Percentiles rank a stretch among this genome's conserved stretches.
Conservation (phyloP, 2,329 filamentous ascomycete genomes). For the Cyphellophora attinorum region DNA sequence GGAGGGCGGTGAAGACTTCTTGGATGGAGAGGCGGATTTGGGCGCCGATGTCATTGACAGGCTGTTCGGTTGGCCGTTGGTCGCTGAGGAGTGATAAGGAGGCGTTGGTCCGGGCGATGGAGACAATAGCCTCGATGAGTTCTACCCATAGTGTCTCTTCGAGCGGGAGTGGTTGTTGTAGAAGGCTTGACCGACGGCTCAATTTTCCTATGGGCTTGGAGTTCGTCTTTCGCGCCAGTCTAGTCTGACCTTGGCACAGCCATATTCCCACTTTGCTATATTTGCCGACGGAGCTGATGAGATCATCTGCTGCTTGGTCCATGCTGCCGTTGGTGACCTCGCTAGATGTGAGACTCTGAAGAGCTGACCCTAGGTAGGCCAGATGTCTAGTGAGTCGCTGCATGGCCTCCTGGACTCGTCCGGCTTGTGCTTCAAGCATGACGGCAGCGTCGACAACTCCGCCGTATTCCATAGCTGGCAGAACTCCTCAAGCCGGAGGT, state of each 20-base stretch:
- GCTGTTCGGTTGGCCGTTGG: too few relatives aligned
- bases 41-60: too few relatives aligned
- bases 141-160: constrained; percentile 60
- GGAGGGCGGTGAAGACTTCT: constrained; percentile 77
- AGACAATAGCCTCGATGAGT: constrained; percentile 53
- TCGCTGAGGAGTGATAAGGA: constrained; percentile 42
- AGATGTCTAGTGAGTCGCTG: constrained; percentile 73
- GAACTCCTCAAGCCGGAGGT: constrained; percentile 68
- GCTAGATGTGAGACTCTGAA: constrained; percentile 44
- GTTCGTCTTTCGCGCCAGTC: constrained; percentile 35
- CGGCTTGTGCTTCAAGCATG: constrained; percentile 79
- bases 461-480: constrained; percentile 80
- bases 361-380: constrained; percentile 65
- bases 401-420: constrained; percentile 75
- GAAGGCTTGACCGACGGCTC: neutral
- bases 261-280: constrained; percentile 90
- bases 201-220: neutral
- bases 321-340: constrained; percentile 55
- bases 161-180: constrained; percentile 41
- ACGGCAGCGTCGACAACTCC: constrained; percentile 90
- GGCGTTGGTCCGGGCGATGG: constrained; percentile 43
- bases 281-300: constrained; percentile 72
- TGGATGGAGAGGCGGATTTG: constrained; percentile 80
- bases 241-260: constrained; percentile 80
- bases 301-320: constrained; percentile 59